A percentile compares a stretch with the other conserved stretches of the same genome.
Conservation (phyloP, 164 flowering plant genomes). For the Nymphaea thermarum region DNA sequence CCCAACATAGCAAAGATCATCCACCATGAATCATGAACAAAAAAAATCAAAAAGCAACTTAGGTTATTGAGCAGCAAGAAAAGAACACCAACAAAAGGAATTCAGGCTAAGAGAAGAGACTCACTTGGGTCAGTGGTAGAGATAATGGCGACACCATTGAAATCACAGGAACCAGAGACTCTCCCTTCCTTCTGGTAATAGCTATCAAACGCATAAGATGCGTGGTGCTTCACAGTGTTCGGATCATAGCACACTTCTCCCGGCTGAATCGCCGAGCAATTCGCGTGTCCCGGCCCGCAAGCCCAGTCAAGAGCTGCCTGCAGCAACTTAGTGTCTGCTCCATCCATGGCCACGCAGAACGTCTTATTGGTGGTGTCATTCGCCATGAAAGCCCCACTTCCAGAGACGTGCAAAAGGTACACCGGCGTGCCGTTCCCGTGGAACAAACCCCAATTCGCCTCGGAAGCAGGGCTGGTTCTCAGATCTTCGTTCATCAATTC, state of each 20-base stretch:
- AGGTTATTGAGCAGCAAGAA: background rate
- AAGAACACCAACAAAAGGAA: background rate
- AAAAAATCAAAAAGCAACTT: background rate
- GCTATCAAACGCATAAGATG: slow-evolving; percentile 89
- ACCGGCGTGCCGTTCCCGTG: slow-evolving; percentile 67
- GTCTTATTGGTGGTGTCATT: slow-evolving; percentile 88
- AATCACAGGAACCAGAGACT: slow-evolving; percentile 70
- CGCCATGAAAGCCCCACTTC: slow-evolving; percentile 73
- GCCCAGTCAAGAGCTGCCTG: slow-evolving; percentile 98
- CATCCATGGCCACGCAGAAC: slow-evolving; percentile 70
- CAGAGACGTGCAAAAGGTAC: slow-evolving; percentile 74
- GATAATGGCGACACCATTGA: slow-evolving; percentile 87
- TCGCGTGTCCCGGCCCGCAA: slow-evolving; percentile 92
- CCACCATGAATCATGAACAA: background rate
- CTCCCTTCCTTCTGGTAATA: slow-evolving; percentile 80
- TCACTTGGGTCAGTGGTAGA: slow-evolving; percentile 97
- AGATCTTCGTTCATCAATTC: slow-evolving; percentile 90
- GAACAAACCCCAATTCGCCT: slow-evolving; percentile 90
- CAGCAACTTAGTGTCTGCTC: slow-evolving; percentile 48
- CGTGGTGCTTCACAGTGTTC: slow-evolving; percentile 70
- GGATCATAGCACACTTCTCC: slow-evolving; percentile 85
- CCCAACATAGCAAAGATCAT: background rate
- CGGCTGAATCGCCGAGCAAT: slow-evolving; percentile 91
- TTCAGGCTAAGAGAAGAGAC: slow-evolving; percentile 8
- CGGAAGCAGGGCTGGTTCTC: slow-evolving; percentile 64